Conservation (phyloP, 2,329 filamentous ascomycete species). For the Cercospora janseana region DNA sequence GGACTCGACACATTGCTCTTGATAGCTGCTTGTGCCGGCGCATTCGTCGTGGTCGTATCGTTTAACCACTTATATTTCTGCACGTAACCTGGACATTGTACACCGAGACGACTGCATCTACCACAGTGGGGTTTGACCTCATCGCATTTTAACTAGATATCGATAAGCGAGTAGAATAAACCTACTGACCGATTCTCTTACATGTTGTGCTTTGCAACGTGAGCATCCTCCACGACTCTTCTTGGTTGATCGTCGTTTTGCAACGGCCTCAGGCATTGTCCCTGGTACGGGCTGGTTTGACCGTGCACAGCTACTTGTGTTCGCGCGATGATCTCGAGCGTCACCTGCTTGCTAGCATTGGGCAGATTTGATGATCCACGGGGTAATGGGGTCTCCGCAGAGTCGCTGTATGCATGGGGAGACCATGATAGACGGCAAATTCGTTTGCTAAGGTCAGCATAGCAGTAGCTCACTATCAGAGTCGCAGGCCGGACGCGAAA, state of each 20-base stretch:
- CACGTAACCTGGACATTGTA: slow-evolving; percentile 16
- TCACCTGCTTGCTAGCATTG: no score
- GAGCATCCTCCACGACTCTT: slow-evolving; percentile 19
- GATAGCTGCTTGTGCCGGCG: not conserved
- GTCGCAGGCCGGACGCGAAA: not conserved
- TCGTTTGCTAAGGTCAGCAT: not conserved
- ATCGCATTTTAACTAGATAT: slow-evolving; percentile 19
- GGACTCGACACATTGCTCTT: not conserved
- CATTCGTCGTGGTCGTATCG: slow-evolving; percentile 3
- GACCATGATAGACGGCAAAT: not conserved
- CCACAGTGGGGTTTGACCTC: slow-evolving; percentile 18
- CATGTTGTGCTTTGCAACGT: slow-evolving; percentile 22
- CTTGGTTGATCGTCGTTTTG: slow-evolving; percentile 15
- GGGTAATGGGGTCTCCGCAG: not conserved
- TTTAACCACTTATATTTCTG: slow-evolving; percentile 18
- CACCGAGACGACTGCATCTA: slow-evolving; percentile 15
- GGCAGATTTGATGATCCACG: not conserved
- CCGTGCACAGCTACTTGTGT: no score
- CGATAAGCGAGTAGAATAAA: not conserved
- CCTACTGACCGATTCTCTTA: not conserved
- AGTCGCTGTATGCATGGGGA: not conserved
- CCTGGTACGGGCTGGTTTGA: no score
- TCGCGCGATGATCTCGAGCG: no score
- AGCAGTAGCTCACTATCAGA: not conserved
- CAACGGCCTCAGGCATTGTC: slow-evolving; percentile 12